Evolutionary conservation across 2,329 filamentous ascomycete genomes (phyloP).

Genomic region (Cladosporium cucumerinum): DNA sequence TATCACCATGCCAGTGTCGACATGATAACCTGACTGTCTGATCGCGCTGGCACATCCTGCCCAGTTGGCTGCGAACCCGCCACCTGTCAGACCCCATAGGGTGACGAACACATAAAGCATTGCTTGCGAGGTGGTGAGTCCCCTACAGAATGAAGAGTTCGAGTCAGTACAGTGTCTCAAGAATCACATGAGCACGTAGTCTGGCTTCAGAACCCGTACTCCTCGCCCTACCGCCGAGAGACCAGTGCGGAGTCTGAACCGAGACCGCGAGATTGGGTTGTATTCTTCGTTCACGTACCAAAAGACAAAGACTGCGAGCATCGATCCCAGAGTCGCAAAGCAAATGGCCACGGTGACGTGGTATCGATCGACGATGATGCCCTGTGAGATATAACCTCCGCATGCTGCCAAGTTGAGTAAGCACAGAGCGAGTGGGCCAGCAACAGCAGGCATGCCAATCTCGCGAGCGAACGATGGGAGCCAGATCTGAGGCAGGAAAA

Average conservation of each 20-base stretch:
- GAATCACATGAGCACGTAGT: neutral
- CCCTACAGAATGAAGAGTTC: constrained; percentile 17
- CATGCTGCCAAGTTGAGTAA: constrained; percentile 40
- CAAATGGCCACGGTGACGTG: constrained; percentile 39
- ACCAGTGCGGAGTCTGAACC: neutral
- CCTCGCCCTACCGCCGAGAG: neutral
- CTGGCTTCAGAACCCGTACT: neutral
- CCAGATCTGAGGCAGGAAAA: constrained; percentile 44
- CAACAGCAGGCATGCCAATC: constrained; percentile 34
- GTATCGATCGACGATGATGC: constrained; percentile 39
- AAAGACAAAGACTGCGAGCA: constrained; percentile 40
- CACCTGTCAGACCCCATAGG: constrained; percentile 43
- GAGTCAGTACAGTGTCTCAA: neutral
- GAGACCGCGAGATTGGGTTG: neutral
- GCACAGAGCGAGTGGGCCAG: constrained; percentile 39
- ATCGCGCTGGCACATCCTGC: constrained; percentile 27
- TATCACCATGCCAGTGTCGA: constrained; percentile 20
- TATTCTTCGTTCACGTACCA: no score
- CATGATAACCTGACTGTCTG: constrained; percentile 15
- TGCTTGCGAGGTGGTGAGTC: constrained; percentile 42
- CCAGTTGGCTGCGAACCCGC: constrained; percentile 39
- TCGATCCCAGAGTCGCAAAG: constrained; percentile 38
- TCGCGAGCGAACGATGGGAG: constrained; percentile 41
- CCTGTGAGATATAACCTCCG: constrained; percentile 39
- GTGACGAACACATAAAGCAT: constrained; percentile 44